Base-by-base conservation (phyloP, 2,329 filamentous ascomycete genomes). In the Trichophyton simii region DNA sequence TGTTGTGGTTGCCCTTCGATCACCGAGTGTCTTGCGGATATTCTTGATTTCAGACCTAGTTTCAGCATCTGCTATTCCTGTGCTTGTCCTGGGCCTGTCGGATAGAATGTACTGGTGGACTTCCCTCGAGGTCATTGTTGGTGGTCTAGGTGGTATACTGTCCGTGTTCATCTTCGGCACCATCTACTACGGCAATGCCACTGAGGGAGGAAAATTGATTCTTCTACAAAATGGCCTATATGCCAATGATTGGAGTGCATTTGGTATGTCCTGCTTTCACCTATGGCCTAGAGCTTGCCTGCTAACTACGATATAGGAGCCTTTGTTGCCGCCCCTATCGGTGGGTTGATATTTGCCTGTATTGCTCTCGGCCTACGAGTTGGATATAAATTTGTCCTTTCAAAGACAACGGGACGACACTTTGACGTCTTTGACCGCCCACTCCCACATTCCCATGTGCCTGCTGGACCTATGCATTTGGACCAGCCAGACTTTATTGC, bases 81-180 rank as follows among this genome's bases (percentile, higher is more conserved):
- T 88, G 9, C 77, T 94, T 4, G 77, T 89, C 57, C 73, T 94
- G n/a, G 89, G 89, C 0, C 77, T 94, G 6, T 81, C 77, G 38
- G 82, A 88, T 58, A 76, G 75, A 52, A 74, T 72, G 55, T 88
- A 87, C 75, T 91, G 83, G 78, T 89, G 88, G 85, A 83, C 85
- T 50, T 89, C 89, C 15, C 88, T 89, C 68, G 89, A 94, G 73
- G 87, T 92, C 31, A 83, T 94, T 15, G 80, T 87, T 34, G 89
- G 88, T 61, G 87, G 88, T 0, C 78, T 92, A 0, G 89, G 89
- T 8, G 89, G 89, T 18, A 83, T 94, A 60, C 72, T 94, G 22
- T 86, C 86, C 9, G 87, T 94, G 64, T 94, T 91, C 76, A 80
- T 92, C 68, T 94, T 91, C 66, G 89, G 89, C 3, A 79, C 86